Conservation (phyloP, 148 eudicot genomes). For the Selenicereus undatus region DNA sequence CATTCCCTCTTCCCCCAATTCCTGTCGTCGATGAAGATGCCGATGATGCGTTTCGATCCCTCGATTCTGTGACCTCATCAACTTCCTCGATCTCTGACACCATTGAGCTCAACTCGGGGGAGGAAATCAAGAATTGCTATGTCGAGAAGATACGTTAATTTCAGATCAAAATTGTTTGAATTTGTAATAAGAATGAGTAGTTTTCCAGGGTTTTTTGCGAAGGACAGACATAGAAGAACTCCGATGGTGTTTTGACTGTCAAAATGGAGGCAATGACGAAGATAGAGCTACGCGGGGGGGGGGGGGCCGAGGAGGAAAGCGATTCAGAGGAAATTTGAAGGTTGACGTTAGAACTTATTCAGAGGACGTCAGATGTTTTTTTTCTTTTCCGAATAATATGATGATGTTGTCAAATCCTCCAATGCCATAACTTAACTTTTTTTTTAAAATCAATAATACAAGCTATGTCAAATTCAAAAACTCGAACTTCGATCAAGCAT, state of each 20-base stretch:
- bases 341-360: background rate
- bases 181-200: conserved; percentile 10
- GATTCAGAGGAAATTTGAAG: background rate
- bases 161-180: background rate
- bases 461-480: too few relatives aligned
- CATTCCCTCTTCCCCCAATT: conserved; percentile 18
- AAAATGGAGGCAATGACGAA: background rate
- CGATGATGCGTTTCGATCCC: conserved; percentile 34
- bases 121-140: background rate
- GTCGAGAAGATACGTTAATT: background rate
- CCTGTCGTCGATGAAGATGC: conserved; percentile 18
- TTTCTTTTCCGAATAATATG: too few relatives aligned
- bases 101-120: conserved; percentile 25
- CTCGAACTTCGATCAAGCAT: too few relatives aligned
- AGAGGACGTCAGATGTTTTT: too few relatives aligned
- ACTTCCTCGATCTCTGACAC: conserved; percentile 98
- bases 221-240: conserved; percentile 4
- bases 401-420: too few relatives aligned
- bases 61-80: conserved; percentile 52
- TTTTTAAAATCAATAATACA: too few relatives aligned
- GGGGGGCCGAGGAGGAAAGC: background rate
- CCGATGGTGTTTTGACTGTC: conserved; percentile 36
- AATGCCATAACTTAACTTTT: too few relatives aligned
- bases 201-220: conserved; percentile 33
- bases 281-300: too few relatives aligned